phyloP scores from a whole-genome alignment of 176 grass and related monocot genomes.

The Zea luxurians region DNA sequence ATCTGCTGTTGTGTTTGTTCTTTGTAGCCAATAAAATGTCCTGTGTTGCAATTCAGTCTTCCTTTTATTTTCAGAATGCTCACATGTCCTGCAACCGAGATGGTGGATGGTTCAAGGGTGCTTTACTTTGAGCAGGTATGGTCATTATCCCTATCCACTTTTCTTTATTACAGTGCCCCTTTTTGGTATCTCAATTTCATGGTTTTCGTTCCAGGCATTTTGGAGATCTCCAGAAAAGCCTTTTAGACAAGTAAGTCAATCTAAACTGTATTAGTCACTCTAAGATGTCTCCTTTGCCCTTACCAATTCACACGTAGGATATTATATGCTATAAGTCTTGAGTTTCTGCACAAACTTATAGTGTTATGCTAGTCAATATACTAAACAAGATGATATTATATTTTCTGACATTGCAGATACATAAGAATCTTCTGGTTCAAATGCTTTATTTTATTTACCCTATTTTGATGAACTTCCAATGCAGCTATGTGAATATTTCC shows the following conservation, averaged over 20 bases:
- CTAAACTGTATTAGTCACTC: conserved; percentile 26
- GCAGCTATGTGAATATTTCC: conserved; percentile 14
- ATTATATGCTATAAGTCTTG: conserved; percentile 19
- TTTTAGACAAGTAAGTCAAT: conserved; percentile 93
- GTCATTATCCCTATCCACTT: conserved; percentile 1
- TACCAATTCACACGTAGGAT: conserved; percentile 23
- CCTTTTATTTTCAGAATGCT: conserved; percentile 61
- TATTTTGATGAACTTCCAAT: conserved; percentile 19
- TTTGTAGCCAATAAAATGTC: conserved; percentile 14
- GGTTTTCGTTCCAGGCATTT: conserved; percentile 74
- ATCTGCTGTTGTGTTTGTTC: conserved; percentile 15
- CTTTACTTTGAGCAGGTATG: conserved; percentile 95
- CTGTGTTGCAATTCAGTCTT: conserved; percentile 10
- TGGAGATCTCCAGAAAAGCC: conserved; percentile 97
- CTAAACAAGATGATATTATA: conserved; percentile 11
- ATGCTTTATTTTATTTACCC: neutral
- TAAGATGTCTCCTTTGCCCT: neutral
- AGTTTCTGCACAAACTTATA: conserved; percentile 8
- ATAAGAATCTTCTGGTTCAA: conserved; percentile 14
- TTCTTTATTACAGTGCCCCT: conserved; percentile 14
- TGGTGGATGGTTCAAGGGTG: conserved; percentile 93
- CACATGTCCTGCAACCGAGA: conserved; percentile 89
- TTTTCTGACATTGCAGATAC: neutral
- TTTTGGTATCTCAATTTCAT: conserved; percentile 12
- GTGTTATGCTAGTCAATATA: neutral